Evolutionary conservation across 495 filamentous ascomycete genomes (phyloP).

Genomic region (Penicillium samsonianum): DNA sequence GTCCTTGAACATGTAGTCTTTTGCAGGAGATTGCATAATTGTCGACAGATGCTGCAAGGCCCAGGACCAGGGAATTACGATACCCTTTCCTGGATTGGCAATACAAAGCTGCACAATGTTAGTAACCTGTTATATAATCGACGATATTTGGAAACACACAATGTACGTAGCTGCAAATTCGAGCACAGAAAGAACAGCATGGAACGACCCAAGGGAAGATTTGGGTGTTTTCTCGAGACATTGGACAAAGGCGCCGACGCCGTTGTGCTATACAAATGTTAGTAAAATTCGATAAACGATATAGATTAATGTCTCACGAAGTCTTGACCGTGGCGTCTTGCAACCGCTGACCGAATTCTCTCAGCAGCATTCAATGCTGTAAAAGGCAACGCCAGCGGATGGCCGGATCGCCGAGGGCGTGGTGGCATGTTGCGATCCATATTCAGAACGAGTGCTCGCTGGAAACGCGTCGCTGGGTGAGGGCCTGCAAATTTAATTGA

Average conservation of each 20-base stretch:
- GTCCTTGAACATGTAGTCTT: not conserved
- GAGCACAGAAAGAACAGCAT: slow-evolving; percentile 8
- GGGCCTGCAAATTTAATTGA: not conserved
- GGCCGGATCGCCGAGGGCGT: not conserved
- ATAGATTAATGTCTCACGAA: not conserved
- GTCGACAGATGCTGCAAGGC: slow-evolving; percentile 11
- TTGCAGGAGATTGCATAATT: slow-evolving; percentile 5
- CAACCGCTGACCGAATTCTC: slow-evolving; percentile 4
- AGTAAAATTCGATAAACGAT: not conserved
- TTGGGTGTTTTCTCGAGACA: not conserved
- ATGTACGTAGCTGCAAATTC: slow-evolving; percentile 9
- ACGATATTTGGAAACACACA: not conserved
- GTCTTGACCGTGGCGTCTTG: not conserved
- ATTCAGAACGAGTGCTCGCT: not conserved
- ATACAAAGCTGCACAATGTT: slow-evolving; percentile 12
- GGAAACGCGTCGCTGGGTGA: not conserved
- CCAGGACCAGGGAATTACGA: slow-evolving; percentile 19
- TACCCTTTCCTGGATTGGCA: slow-evolving; percentile 10
- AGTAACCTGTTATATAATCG: not conserved
- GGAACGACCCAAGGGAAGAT: slow-evolving; percentile 2
- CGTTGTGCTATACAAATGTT: not conserved
- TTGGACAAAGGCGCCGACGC: not conserved
- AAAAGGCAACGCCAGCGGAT: not conserved
- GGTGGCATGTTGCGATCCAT: slow-evolving; percentile 1
- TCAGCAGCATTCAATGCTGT: not conserved